Base-by-base conservation (phyloP, 352 stramenopile genomes). In the Pythium aphanidermatum region DNA sequence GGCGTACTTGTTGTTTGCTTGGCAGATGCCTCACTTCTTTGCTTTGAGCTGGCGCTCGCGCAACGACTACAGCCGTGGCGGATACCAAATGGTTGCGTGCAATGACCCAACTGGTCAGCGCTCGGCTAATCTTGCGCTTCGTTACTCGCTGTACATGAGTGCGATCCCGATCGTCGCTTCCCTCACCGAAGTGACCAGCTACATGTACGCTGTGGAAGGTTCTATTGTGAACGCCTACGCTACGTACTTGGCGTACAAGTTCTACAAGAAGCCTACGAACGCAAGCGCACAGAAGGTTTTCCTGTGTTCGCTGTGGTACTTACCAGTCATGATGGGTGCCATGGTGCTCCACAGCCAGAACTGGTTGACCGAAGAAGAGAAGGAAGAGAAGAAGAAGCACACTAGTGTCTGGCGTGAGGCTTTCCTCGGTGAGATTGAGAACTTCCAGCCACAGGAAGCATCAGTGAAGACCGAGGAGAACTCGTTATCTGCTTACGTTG, bases 1-100 rank as follows among this genome's bases (percentile, higher is more conserved):
- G 19, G 81, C 77, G 44, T 87, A 86, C 14, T 76, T 96, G 25
- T 76, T 99, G 23, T 99, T 97, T 56, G 76, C 97, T 29, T 99
- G 97, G 97, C 97, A 99, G 76, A 98, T 99, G 72, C 96, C 96
- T 38, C 97, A 99, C 74, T 99, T 99, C 68, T 99, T 99, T 65
- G 95, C 97, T 12, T 69, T 99, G 17, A 95, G 86, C 56, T 99
- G 95, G 87, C 94, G 98, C 52, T 92, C 97, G 49, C 80, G 95
- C 23, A 87, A 91, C 27, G 92, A 98, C 55, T 97, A 97, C 59
- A 58, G 55, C 4, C 70, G 82, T 26, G 93, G 93, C 14, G 90
- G 90, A 13, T 98, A 98, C 69, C 76, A 97, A 73, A 98, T 98
- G 96, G 91, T 98, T 21, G 79, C 91, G 7, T 92, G 78, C 48